These are phyloP conservation scores for Lantana camara DNA, from an alignment of 257 asterid genomes.

Conservation along the genomic window DNA sequence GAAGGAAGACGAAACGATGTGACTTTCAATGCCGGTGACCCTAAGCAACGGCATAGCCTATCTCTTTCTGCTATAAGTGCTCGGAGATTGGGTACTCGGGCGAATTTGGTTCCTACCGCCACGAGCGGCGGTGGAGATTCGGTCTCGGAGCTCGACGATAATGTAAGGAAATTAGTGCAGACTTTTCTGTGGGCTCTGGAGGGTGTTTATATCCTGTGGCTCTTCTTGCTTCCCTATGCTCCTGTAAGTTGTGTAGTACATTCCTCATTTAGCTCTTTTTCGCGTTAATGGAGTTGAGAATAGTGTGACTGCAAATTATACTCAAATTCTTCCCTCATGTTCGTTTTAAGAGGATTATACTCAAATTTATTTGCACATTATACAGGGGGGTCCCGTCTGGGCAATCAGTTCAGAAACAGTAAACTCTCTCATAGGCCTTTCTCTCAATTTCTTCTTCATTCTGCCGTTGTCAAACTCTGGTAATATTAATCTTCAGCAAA, in stretches of 20 bases:
- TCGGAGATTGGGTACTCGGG: slow-evolving; percentile 25
- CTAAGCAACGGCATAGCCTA: slow-evolving; percentile 4
- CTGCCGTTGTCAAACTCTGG: slow-evolving; percentile 80
- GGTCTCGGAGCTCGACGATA: slow-evolving; percentile 51
- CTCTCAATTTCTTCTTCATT: slow-evolving; percentile 89
- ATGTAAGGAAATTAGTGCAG: slow-evolving; percentile 47
- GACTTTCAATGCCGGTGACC: slow-evolving; percentile 15
- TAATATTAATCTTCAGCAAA: slow-evolving; percentile 28
- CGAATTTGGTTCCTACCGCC: slow-evolving; percentile 30
- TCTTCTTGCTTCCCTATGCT: slow-evolving; percentile 92
- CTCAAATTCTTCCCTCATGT: not conserved
- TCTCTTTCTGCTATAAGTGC: not conserved
- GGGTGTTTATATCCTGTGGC: slow-evolving; percentile 80
- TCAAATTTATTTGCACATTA: slow-evolving; percentile 1
- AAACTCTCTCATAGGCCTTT: slow-evolving; percentile 69
- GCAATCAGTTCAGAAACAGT: slow-evolving; percentile 83
- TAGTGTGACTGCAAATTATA: not conserved
- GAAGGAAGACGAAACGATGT: slow-evolving; percentile 8
- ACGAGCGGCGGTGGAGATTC: slow-evolving; percentile 49
- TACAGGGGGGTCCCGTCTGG: slow-evolving; percentile 99
- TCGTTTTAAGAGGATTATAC: not conserved
- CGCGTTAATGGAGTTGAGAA: not conserved
- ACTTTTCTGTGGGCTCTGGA: slow-evolving; percentile 68
- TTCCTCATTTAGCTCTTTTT: not conserved
- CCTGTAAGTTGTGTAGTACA: slow-evolving; percentile 52